Evolutionary conservation across 225 moss, liverwort and hornwort genomes (phyloP).

Genomic region (Sphagnum tenellum): DNA sequence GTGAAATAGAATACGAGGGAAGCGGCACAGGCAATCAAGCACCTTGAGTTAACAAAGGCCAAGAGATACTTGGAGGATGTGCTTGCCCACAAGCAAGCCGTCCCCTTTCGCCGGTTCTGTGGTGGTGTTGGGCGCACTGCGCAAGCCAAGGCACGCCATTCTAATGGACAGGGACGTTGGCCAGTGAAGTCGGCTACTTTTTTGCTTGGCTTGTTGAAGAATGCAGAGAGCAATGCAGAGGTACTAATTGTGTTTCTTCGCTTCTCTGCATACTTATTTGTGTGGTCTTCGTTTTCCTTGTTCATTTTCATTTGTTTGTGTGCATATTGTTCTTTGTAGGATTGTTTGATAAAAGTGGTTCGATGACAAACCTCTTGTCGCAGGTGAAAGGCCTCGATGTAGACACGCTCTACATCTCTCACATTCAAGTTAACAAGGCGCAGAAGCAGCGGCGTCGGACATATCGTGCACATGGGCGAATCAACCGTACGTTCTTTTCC

Average conservation of each 20-base stretch:
- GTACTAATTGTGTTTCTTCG: neutral
- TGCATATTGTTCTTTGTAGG: too few species aligned
- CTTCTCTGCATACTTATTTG: too few species aligned
- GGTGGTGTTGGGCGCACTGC: conserved; percentile 10
- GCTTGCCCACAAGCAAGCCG: conserved; percentile 8
- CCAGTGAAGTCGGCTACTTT: conserved; percentile 5
- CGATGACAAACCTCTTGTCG: too few species aligned
- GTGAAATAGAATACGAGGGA: conserved; percentile 4
- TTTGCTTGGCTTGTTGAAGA: conserved; percentile 5
- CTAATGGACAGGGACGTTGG: conserved; percentile 14
- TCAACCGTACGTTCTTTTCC: conserved; percentile 4
- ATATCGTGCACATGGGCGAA: conserved; percentile 12
- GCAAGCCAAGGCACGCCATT: conserved; percentile 5
- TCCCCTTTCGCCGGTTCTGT: conserved; percentile 13
- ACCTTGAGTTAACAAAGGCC: conserved; percentile 5
- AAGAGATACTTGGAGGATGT: conserved; percentile 15
- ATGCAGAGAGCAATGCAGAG: conserved; percentile 14
- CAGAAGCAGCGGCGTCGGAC: conserved; percentile 10
- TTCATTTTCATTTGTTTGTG: too few species aligned
- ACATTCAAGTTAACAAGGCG: conserved; percentile 10
- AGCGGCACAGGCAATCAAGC: conserved; percentile 9
- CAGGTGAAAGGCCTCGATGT: conserved; percentile 9
- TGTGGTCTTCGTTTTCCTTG: too few species aligned
- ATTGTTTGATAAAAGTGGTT: too few species aligned
- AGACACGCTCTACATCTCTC: conserved; percentile 4